Conservation (phyloP, 192 early-diverging fungal genomes). For the Dissophora ornata region DNA sequence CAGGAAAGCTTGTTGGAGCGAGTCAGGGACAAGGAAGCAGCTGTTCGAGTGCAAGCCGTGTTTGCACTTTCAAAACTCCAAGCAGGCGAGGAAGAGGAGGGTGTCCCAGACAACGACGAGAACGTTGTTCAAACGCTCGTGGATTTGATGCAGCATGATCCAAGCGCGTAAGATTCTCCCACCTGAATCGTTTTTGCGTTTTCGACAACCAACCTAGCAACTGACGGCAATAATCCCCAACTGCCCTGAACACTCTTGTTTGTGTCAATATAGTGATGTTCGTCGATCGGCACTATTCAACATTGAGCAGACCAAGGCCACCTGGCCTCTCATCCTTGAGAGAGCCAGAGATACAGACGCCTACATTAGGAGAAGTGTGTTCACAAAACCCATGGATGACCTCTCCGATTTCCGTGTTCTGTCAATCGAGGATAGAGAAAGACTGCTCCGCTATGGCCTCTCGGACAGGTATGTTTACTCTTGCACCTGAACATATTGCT, state of each 20-base stretch:
- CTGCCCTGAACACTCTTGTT: constrained; percentile 5
- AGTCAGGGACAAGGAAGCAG: constrained; percentile 83
- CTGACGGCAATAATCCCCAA: too few species aligned
- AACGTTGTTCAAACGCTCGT: constrained; percentile 73
- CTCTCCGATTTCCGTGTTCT: constrained; percentile 76
- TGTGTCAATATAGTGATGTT: constrained; percentile 88
- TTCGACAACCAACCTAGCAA: too few species aligned
- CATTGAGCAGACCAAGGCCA: constrained; percentile 69
- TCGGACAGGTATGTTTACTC: constrained; percentile 72
- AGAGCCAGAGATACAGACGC: constrained; percentile 82
- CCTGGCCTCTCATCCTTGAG: constrained; percentile 78
- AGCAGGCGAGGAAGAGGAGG: constrained; percentile 62
- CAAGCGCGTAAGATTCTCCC: constrained; percentile 80
- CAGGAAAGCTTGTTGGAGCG: constrained; percentile 75
- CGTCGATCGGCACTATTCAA: constrained; percentile 84
- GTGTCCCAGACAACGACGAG: constrained; percentile 61
- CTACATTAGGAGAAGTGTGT: constrained; percentile 78
- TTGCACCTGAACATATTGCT: too few species aligned
- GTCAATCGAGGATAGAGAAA: constrained; percentile 75
- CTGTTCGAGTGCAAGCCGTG: constrained; percentile 82
- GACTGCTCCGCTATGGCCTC: constrained; percentile 78
- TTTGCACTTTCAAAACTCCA: constrained; percentile 82
- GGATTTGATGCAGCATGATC: constrained; percentile 75
- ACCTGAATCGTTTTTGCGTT: too few species aligned
- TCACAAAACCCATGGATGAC: constrained; percentile 74